Base-by-base conservation (phyloP, 176 grass and related monocot genomes). In the Saccharum spontaneum region DNA sequence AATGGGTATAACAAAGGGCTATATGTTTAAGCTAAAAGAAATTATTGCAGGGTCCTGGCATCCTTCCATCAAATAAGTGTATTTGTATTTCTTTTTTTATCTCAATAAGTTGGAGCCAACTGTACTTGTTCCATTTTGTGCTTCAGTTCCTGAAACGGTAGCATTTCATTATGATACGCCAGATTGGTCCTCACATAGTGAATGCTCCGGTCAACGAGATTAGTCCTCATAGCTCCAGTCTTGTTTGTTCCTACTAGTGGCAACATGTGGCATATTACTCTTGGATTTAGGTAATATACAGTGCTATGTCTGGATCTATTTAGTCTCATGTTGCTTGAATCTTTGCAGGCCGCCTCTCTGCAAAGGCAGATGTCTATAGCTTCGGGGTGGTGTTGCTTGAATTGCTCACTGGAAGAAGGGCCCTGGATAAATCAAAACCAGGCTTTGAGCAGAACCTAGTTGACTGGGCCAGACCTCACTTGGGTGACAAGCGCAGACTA, bases 311-410 rank as follows among this genome's bases (percentile, higher is more conserved):
- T 74, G 37, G 28, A 67, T 57, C 30, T 23, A 64, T 36, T 36
- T 37, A 43, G 76, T 83, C 80, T 91, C 41, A 88, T 73, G 62
- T 81, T 64, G 6, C 48, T 75, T 66, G 59, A 64, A 73, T 84
- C 45, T 57, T 61, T 40, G 13, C 78, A 97, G 94, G 94, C 33
- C 92, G 94, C 6, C 92, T 97, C 49, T 94, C 94, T 20, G 88
- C 94, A 43, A 97, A 94, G 83, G 94, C 94, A 31, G 94, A 97
- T 87, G 94, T 94, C 75, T 97, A 97, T 78, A 97, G 94, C 78
- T 97, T 97, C 0, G 92, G 92, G 6, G 94, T 97, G 73, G 94
- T 94, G 85, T 79, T 97, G 81, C 88, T 94, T 79, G 94, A 97
- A 40, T 33, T 97, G 54, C 75, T 97, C 8, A 90, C 94, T 5